These are phyloP conservation scores for Alternaria sp. DNA, from an alignment of 2,329 filamentous ascomycete species.

Conservation along the genomic window DNA sequence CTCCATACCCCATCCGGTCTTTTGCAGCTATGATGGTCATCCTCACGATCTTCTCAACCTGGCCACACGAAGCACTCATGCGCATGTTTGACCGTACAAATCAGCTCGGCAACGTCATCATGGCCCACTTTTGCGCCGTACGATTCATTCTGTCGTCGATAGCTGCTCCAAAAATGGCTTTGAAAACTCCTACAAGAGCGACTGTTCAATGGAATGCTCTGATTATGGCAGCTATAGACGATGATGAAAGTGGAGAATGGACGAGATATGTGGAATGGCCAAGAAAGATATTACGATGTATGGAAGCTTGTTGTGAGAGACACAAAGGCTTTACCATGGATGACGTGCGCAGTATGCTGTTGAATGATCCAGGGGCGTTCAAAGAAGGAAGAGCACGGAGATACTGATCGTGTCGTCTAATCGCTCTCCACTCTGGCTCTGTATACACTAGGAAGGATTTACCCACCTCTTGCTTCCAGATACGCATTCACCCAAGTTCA, in stretches of 20 bases:
- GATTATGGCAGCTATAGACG: slow-evolving; percentile 42
- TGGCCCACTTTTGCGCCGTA: slow-evolving; percentile 24
- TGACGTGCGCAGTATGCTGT: slow-evolving; percentile 13
- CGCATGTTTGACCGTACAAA: slow-evolving; percentile 21
- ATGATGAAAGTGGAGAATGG: slow-evolving; percentile 34
- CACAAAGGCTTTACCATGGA: slow-evolving; percentile 15
- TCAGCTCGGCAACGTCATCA: slow-evolving; percentile 20
- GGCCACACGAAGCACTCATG: slow-evolving; percentile 24
- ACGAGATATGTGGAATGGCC: slow-evolving; percentile 46
- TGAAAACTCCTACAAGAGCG: slow-evolving; percentile 19
- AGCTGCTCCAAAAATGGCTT: slow-evolving; percentile 12
- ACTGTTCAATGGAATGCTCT: slow-evolving; percentile 50
- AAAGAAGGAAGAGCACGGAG: slow-evolving; percentile 13
- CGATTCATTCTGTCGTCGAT: slow-evolving; percentile 23
- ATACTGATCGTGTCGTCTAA: neutral
- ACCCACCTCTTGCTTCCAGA: too few species aligned
- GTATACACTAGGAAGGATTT: neutral
- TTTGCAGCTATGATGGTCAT: slow-evolving; percentile 25
- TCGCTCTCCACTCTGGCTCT: too few species aligned
- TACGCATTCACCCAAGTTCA: neutral
- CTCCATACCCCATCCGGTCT: slow-evolving; percentile 4
- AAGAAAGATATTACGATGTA: slow-evolving; percentile 16
- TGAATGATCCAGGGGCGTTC: slow-evolving; percentile 53
- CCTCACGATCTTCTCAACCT: slow-evolving; percentile 25
- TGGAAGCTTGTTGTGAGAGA: slow-evolving; percentile 14